These are phyloP conservation scores for Coniochaeta prunicola DNA, from an alignment of 2,329 filamentous ascomycete species.

Conservation along the genomic window DNA sequence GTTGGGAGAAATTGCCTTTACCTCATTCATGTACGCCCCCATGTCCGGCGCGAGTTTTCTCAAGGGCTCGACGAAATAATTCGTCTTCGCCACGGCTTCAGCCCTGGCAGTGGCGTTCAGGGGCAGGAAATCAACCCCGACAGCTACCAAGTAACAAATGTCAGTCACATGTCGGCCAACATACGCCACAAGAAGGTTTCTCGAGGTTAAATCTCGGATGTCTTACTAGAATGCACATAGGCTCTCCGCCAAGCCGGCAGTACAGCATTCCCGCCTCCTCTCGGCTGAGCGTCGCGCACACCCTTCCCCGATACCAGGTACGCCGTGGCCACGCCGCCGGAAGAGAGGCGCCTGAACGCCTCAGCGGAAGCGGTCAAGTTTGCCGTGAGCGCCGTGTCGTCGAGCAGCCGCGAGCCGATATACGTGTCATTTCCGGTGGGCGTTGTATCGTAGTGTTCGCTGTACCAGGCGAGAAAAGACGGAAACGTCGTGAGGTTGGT, in stretches of 20 bases:
- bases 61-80: slow-evolving; percentile 11
- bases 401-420: slow-evolving; percentile 37
- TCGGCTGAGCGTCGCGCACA: slow-evolving; percentile 11
- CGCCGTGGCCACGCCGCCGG: slow-evolving; percentile 19
- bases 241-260: slow-evolving; percentile 14
- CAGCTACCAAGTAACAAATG: slow-evolving; percentile 3
- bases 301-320: slow-evolving; percentile 18
- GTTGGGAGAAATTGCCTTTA: slow-evolving; percentile 9
- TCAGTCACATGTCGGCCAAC: too few relatives aligned
- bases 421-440: slow-evolving; percentile 26
- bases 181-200: too few relatives aligned
- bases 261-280: slow-evolving; percentile 13
- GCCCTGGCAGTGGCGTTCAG: slow-evolving; percentile 8
- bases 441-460: slow-evolving; percentile 25
- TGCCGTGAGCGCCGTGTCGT: slow-evolving; percentile 23
- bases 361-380: slow-evolving; percentile 25
- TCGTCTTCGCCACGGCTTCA: slow-evolving; percentile 5
- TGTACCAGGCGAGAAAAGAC: slow-evolving; percentile 30
- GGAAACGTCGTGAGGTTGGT: slow-evolving; percentile 17
- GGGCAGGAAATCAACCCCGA: slow-evolving; percentile 8
- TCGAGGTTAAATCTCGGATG: too few relatives aligned
- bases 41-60: slow-evolving; percentile 18
- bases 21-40: slow-evolving; percentile 19
- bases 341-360: slow-evolving; percentile 27
- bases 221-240: slow-evolving; percentile 13